These are phyloP conservation scores for Aspergillus ochraceus DNA, from an alignment of 2,329 filamentous ascomycete genomes.

Conservation along the genomic window DNA sequence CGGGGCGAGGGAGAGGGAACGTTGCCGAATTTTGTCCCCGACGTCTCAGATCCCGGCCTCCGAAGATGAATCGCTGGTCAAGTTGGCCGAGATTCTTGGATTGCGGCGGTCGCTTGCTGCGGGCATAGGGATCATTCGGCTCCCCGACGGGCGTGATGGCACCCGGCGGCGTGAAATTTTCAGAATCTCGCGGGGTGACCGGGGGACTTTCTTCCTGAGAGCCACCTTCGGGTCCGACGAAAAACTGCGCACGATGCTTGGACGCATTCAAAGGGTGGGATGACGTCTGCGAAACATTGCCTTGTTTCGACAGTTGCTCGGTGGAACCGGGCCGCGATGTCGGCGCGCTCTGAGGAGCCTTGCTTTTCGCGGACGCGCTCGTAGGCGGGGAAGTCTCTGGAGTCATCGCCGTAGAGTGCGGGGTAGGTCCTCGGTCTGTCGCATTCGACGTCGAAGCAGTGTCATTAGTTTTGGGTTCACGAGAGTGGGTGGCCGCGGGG, in stretches of 20 bases:
- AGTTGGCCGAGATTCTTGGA: slow-evolving; percentile 65
- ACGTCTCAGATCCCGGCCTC: slow-evolving; percentile 67
- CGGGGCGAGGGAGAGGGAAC: slow-evolving; percentile 37
- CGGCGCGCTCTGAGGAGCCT: slow-evolving; percentile 35
- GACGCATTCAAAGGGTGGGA: slow-evolving; percentile 47
- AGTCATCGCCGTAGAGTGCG: slow-evolving; percentile 46
- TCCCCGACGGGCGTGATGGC: slow-evolving; percentile 79
- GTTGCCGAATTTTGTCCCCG: slow-evolving; percentile 58
- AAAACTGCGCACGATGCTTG: slow-evolving; percentile 55
- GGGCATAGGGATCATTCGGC: slow-evolving; percentile 82
- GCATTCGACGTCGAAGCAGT: slow-evolving; percentile 31
- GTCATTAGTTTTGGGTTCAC: slow-evolving; percentile 48
- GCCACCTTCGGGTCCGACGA: slow-evolving; percentile 57
- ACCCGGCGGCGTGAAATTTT: slow-evolving; percentile 60
- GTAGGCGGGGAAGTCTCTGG: slow-evolving; percentile 56
- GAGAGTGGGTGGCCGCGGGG: slow-evolving; percentile 71
- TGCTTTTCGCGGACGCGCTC: slow-evolving; percentile 31
- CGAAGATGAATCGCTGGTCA: slow-evolving; percentile 83
- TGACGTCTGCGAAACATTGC: slow-evolving; percentile 45
- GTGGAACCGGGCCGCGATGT: slow-evolving; percentile 43
- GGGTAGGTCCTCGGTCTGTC: slow-evolving; percentile 33
- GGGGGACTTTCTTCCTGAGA: slow-evolving; percentile 65
- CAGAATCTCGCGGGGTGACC: slow-evolving; percentile 52
- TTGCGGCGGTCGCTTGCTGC: slow-evolving; percentile 72
- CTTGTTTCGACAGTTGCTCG: slow-evolving; percentile 43